phyloP scores from a whole-genome alignment of 2,329 filamentous ascomycete species.

The Aspergillus udagawae region DNA sequence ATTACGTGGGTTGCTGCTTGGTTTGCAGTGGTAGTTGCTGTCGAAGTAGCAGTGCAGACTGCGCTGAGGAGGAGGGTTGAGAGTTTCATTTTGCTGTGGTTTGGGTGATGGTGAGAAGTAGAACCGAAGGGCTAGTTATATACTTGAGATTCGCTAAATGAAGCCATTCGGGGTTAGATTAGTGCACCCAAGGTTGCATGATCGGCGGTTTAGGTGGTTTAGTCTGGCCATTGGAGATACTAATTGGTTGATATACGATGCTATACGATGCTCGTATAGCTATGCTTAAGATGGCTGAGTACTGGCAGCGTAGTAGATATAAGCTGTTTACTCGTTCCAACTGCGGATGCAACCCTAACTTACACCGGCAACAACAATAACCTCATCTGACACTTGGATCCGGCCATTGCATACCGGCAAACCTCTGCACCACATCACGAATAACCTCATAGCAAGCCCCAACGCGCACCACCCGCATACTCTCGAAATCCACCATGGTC shows the following conservation, averaged over 20 bases:
- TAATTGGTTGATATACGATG: too few relatives aligned
- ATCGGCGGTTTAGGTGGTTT: background rate
- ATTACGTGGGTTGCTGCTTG: conserved; percentile 22
- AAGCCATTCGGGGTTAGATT: background rate
- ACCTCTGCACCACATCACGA: conserved; percentile 17
- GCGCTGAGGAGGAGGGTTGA: background rate
- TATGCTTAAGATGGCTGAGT: too few relatives aligned
- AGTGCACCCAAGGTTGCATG: background rate
- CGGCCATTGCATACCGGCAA: conserved; percentile 3
- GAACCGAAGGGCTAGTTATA: too few relatives aligned
- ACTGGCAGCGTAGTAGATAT: background rate
- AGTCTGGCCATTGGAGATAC: too few relatives aligned
- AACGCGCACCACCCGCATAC: conserved; percentile 21
- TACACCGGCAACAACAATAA: too few relatives aligned
- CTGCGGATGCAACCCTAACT: conserved; percentile 6
- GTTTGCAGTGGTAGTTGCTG: too few relatives aligned
- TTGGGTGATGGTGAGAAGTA: background rate
- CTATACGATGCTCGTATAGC: too few relatives aligned
- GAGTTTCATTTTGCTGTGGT: conserved; percentile 3
- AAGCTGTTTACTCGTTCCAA: conserved; percentile 3
- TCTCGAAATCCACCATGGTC: conserved; percentile 27
- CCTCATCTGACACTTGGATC: too few relatives aligned
- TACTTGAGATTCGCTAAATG: background rate
- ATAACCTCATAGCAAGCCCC: conserved; percentile 30
- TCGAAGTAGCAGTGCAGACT: background rate